These are phyloP conservation scores for Cubamyces sp. DNA, from an alignment of 768 basidiomycete species.

Conservation along the genomic window DNA sequence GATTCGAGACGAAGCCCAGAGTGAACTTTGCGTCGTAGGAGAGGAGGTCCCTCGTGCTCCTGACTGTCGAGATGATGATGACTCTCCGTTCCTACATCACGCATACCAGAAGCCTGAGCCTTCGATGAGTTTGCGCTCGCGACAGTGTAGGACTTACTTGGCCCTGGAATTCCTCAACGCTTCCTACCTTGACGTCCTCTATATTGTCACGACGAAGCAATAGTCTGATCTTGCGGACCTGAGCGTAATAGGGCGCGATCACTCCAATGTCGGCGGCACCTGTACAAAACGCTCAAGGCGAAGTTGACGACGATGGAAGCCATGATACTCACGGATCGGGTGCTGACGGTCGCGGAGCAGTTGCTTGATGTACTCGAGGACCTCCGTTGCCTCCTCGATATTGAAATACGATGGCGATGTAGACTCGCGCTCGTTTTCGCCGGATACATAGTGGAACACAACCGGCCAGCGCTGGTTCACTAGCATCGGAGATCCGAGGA, in stretches of 20 bases:
- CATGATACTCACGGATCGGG: slow-evolving; percentile 32
- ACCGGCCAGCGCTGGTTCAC: slow-evolving; percentile 34
- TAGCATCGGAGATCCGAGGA: slow-evolving; percentile 36
- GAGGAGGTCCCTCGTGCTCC: slow-evolving; percentile 37
- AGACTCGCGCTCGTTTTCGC: slow-evolving; percentile 40
- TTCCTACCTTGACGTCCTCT: slow-evolving; percentile 38
- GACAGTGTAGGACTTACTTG: slow-evolving; percentile 33
- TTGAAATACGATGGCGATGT: slow-evolving; percentile 48
- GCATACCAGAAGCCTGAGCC: no score
- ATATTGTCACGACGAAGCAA: slow-evolving; percentile 28
- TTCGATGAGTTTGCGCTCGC: no score
- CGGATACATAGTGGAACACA: slow-evolving; percentile 40
- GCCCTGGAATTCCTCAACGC: slow-evolving; percentile 48
- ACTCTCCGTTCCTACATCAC: slow-evolving; percentile 39
- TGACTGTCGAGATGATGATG: slow-evolving; percentile 44
- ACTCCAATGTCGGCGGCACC: slow-evolving; percentile 41
- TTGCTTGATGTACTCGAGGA: slow-evolving; percentile 37
- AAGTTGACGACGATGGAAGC: neutral
- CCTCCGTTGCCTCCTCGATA: slow-evolving; percentile 40
- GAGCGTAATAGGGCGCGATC: slow-evolving; percentile 46
- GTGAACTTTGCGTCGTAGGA: slow-evolving; percentile 33
- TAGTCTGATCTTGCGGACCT: slow-evolving; percentile 38
- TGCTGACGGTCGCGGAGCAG: slow-evolving; percentile 34
- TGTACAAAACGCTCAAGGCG: neutral
- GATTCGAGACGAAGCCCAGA: slow-evolving; percentile 40